Evolutionary conservation across 768 basidiomycete species (phyloP).

Genomic region (Glaciozyma martinii): DNA sequence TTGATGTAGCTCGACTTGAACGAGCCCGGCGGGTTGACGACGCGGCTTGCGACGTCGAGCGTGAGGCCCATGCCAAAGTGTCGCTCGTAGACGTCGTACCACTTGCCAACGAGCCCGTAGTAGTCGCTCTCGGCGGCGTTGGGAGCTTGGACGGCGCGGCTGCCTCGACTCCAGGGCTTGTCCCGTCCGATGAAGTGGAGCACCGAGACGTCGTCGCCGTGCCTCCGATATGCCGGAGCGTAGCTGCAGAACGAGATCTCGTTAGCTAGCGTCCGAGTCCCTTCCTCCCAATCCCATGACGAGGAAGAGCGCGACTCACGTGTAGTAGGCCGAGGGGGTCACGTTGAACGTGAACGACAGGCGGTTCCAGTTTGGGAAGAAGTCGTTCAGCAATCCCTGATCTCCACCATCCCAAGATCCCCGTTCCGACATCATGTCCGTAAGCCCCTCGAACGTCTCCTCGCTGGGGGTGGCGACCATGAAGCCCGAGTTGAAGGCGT

Average conservation of each 20-base stretch:
- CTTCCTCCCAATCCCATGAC: not conserved
- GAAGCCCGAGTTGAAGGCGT: constrained; percentile 97
- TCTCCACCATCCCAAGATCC: constrained; percentile 98
- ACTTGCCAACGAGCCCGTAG: constrained; percentile 70
- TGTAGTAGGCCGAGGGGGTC: constrained; percentile 92
- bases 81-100: constrained; percentile 83
- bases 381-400: constrained; percentile 94
- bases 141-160: constrained; percentile 22
- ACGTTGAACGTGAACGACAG: constrained; percentile 98
- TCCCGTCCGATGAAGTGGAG: constrained; percentile 92
- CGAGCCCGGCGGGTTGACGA: constrained; percentile 36
- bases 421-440: constrained; percentile 58
- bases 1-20: constrained; percentile 37
- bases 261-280: not conserved
- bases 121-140: constrained; percentile 52
- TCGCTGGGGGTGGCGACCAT: constrained; percentile 75
- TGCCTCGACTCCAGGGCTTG: constrained; percentile 71
- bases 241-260: constrained; percentile 51
- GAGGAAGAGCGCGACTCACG: constrained; percentile 50
- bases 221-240: constrained; percentile 91
- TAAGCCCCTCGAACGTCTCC: constrained; percentile 70
- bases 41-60: constrained; percentile 30
- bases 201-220: constrained; percentile 72
- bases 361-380: constrained; percentile 62
- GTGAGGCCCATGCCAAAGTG: constrained; percentile 61